A percentile compares a stretch with the other conserved stretches of the same genome.
These are phyloP conservation scores for Chenopodium suecicum DNA, from an alignment of 148 eudicot species.

Conservation along the genomic window DNA sequence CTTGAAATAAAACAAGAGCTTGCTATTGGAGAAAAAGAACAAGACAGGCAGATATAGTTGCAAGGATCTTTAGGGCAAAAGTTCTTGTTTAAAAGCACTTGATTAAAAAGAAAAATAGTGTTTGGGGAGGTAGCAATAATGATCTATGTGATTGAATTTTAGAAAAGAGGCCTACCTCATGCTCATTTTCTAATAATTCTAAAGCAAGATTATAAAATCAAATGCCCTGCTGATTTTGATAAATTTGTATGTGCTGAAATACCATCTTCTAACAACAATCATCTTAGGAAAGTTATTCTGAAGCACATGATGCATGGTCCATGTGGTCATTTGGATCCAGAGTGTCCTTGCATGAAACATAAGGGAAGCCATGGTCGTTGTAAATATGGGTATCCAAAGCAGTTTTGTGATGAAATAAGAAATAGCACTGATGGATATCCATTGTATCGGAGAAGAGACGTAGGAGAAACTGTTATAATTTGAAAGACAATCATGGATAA, in stretches of 20 bases:
- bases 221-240: not conserved
- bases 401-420: too few relatives aligned
- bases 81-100: not conserved
- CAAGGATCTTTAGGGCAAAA: not conserved
- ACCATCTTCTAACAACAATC: not conserved
- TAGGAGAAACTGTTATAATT: too few relatives aligned
- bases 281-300: not conserved
- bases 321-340: not conserved
- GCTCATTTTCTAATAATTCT: not conserved
- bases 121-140: not conserved
- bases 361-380: too few relatives aligned
- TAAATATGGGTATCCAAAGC: too few relatives aligned
- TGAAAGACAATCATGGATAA: too few relatives aligned
- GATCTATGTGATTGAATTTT: constrained; percentile 6
- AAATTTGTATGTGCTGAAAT: not conserved
- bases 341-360: too few relatives aligned
- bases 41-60: constrained; percentile 1
- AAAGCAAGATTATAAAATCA: not conserved
- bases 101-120: not conserved
- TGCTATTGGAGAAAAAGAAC: not conserved
- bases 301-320: constrained; percentile 11
- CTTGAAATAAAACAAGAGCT: not conserved
- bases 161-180: constrained; percentile 10
- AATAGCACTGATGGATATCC: too few relatives aligned
- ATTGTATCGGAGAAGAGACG: too few relatives aligned